Percentiles rank a stretch among this genome's conserved stretches.
Conservation (phyloP, 2,329 filamentous ascomycete species). For the Sclerotinia minor region DNA sequence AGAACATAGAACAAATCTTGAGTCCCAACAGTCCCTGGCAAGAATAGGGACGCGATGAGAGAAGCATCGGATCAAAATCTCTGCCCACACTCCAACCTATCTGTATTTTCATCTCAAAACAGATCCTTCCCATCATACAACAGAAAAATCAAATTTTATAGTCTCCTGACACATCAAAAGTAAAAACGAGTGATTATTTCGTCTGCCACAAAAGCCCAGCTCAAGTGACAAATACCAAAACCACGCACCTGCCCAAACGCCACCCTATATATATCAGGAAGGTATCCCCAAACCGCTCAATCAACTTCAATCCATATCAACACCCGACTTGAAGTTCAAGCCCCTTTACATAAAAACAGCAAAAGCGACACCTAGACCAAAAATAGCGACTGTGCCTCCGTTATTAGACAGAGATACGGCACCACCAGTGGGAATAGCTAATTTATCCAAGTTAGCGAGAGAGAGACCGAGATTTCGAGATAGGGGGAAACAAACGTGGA, state of each 20-base stretch:
- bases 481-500: slow-evolving; percentile 1
- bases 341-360: slow-evolving; percentile 40
- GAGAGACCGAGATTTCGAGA: not conserved
- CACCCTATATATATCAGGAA: not conserved
- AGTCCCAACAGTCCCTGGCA: no score
- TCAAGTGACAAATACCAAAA: not conserved
- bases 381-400: slow-evolving; percentile 38
- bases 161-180: not conserved
- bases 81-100: not conserved
- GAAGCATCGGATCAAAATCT: no score
- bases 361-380: slow-evolving; percentile 38
- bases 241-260: not conserved
- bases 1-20: not conserved
- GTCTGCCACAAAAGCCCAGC: slow-evolving; percentile 9
- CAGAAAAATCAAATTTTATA: not conserved
- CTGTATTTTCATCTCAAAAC: not conserved
- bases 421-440: slow-evolving; percentile 29
- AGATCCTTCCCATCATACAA: not conserved
- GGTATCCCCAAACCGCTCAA: not conserved
- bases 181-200: not conserved
- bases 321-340: not conserved
- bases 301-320: not conserved
- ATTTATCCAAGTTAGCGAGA: not conserved
- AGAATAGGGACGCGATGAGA: not conserved
- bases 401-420: slow-evolving; percentile 32